Percentiles rank a stretch among this genome's conserved stretches.
phyloP scores from a whole-genome alignment of 139 green algal species.

The Chlorella sp. region DNA sequence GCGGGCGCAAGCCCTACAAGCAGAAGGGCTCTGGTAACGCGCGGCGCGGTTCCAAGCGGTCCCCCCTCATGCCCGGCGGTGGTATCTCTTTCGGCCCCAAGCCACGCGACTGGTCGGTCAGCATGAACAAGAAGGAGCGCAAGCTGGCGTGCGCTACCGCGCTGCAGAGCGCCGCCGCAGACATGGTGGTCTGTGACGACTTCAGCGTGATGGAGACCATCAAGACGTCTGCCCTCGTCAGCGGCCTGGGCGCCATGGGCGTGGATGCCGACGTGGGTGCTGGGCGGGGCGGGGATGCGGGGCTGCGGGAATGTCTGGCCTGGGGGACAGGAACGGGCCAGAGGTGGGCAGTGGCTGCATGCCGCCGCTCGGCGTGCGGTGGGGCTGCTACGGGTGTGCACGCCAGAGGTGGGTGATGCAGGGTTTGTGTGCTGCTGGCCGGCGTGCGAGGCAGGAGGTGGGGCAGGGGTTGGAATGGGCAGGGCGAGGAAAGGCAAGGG shows the following conservation, averaged over 20 bases:
- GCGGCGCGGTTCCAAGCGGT: conserved; percentile 80
- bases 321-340: not conserved
- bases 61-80: conserved; percentile 92
- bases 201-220: conserved; percentile 52
- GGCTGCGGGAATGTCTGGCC: not conserved
- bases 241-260: conserved; percentile 71
- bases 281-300: not conserved
- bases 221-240: conserved; percentile 90
- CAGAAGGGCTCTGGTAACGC: conserved; percentile 98
- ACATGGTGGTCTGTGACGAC: conserved; percentile 90
- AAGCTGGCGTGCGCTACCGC: conserved; percentile 93
- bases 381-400: too few relatives aligned
- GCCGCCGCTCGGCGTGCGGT: too few relatives aligned
- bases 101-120: conserved; percentile 96
- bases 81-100: conserved; percentile 98
- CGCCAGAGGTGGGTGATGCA: too few relatives aligned
- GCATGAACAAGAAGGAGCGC: conserved; percentile 99
- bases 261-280: conserved; percentile 24
- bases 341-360: too few relatives aligned
- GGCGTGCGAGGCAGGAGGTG: too few relatives aligned
- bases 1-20: conserved; percentile 96
- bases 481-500: too few relatives aligned
- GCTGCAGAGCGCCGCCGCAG: conserved; percentile 85
- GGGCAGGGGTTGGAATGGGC: too few relatives aligned
- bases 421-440: too few relatives aligned